These are phyloP conservation scores for Cyanophora paradoxa DNA, from an alignment of 78 protist species.

Conservation along the genomic window DNA sequence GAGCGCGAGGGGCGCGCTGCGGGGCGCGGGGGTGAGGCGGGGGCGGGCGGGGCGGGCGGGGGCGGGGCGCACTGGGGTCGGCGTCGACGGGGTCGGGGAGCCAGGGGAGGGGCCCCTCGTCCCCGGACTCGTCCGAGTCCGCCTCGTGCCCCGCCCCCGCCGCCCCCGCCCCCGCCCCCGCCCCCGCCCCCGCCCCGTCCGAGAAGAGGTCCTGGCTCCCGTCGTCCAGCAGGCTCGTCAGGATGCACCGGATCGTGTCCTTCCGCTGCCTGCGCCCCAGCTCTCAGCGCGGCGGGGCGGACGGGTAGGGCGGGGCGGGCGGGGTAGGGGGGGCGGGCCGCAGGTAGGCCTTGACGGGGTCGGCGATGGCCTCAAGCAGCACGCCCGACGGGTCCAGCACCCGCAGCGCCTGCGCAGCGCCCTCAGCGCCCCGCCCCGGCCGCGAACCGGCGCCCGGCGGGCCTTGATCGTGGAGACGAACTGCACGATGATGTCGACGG, in stretches of 20 bases:
- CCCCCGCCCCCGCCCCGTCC: too few relatives aligned
- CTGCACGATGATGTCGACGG: constrained; percentile 21
- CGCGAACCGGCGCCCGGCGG: too few relatives aligned
- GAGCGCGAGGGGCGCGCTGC: too few relatives aligned
- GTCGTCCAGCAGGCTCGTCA: constrained; percentile 12
- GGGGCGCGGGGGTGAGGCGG: too few relatives aligned
- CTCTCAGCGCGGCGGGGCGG: too few relatives aligned
- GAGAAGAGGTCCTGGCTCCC: constrained; percentile 1
- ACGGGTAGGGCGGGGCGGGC: too few relatives aligned
- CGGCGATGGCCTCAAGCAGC: background rate
- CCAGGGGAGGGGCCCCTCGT: too few relatives aligned
- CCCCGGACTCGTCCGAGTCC: too few relatives aligned
- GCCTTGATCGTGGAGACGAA: constrained; percentile 12
- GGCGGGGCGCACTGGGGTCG: background rate
- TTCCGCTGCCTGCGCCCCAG: too few relatives aligned
- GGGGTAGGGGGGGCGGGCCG: too few relatives aligned
- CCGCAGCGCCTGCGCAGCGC: constrained; percentile 18
- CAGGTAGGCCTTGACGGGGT: constrained; percentile 3
- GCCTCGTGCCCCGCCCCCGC: too few relatives aligned
- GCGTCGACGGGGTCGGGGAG: background rate
- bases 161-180: too few relatives aligned
- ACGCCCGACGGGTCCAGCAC: constrained; percentile 14
- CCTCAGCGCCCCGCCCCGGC: constrained; percentile 1
- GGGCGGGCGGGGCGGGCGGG: background rate
- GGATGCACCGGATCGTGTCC: constrained; percentile 20